phyloP scores from a whole-genome alignment of 208 protist genomes.

The Acanthamoeba healyi region DNA sequence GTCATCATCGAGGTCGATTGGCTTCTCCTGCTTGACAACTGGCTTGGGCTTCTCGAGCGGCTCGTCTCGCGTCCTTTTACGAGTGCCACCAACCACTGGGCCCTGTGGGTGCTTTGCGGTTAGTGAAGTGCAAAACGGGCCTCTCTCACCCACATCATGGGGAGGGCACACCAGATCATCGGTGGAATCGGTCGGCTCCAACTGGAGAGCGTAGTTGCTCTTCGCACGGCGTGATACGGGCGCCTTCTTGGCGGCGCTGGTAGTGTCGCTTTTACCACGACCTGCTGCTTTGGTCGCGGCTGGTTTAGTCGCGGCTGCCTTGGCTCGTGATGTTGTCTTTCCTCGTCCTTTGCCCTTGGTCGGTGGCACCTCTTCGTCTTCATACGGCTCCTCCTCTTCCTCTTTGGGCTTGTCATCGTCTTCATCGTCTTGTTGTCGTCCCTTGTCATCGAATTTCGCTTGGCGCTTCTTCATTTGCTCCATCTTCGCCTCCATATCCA shows the following conservation, averaged over 20 bases:
- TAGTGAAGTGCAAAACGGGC: background rate
- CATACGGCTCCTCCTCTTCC: conserved; percentile 2
- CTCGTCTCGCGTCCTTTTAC: background rate
- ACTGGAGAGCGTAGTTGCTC: background rate
- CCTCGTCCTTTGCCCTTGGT: background rate
- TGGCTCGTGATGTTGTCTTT: too few species aligned
- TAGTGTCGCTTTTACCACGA: background rate
- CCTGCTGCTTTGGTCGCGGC: background rate
- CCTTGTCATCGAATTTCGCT: background rate
- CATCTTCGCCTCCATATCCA: conserved; percentile 16
- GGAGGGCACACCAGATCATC: background rate
- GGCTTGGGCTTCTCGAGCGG: background rate
- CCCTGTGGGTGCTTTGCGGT: too few species aligned
- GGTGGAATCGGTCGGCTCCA: background rate
- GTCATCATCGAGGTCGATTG: background rate
- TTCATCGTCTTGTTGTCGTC: background rate
- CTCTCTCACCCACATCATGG: background rate
- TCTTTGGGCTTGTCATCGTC: background rate
- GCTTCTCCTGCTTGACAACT: background rate
- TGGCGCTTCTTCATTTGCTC: conserved; percentile 27
- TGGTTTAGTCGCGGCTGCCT: background rate
- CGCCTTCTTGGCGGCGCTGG: background rate
- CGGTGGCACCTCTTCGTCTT: background rate
- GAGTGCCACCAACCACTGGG: background rate
- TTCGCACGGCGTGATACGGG: background rate